Conservation (phyloP, 768 basidiomycete species). For the Rhodosporidiobolus odoratus region DNA sequence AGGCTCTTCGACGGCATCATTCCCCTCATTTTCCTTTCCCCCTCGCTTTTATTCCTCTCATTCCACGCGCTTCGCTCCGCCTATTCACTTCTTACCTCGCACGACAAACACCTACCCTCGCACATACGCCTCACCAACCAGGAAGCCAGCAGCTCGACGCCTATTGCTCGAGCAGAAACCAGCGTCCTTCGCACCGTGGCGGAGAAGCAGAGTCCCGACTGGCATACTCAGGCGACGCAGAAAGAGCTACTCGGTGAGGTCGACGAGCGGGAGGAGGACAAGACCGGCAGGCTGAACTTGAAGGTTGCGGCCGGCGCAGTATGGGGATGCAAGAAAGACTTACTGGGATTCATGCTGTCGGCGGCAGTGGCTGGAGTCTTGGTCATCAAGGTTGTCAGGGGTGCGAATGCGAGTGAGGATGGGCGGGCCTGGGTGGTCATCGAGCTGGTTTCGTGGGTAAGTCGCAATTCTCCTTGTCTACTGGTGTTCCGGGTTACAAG, state of each 20-base stretch:
- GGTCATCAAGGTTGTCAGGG: not conserved
- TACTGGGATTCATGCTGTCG: not conserved
- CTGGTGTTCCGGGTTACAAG: no score
- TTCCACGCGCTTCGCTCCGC: not conserved
- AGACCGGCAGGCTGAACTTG: not conserved
- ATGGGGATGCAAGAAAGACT: constrained; percentile 30
- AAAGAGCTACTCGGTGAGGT: constrained; percentile 16
- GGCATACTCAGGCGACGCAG: not conserved
- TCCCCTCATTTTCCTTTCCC: not conserved
- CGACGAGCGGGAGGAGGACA: not conserved
- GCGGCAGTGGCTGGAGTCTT: not conserved
- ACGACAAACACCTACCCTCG: not conserved
- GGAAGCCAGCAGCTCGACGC: no score
- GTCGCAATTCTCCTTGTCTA: not conserved
- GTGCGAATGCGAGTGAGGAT: not conserved
- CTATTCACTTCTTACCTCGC: not conserved
- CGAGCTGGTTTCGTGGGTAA: constrained; percentile 21
- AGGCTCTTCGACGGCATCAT: not conserved
- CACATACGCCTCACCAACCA: constrained; percentile 7
- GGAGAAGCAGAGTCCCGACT: constrained; percentile 17
- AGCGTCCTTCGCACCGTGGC: constrained; percentile 17
- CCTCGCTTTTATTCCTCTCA: constrained; percentile 9
- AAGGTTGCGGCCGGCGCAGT: constrained; percentile 1
- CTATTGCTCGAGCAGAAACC: constrained; percentile 32
- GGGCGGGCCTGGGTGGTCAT: not conserved